Evolutionary conservation across 495 filamentous ascomycete species (phyloP).

Genomic region (Apiosordaria backusii): DNA sequence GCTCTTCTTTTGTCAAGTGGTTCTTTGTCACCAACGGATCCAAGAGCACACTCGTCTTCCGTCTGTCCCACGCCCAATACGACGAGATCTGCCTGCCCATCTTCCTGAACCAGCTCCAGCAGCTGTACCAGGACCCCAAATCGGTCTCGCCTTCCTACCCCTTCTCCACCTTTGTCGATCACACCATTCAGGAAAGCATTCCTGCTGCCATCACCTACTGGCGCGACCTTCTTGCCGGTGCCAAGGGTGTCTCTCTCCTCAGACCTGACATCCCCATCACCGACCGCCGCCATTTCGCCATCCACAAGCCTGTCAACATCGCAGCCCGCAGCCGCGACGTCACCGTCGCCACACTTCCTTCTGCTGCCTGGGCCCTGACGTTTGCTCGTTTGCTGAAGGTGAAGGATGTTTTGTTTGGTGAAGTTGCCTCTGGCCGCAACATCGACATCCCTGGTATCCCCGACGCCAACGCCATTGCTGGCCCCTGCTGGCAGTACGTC

Average conservation of each 20-base stretch:
- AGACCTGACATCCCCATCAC: constrained; percentile 28
- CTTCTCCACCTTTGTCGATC: constrained; percentile 57
- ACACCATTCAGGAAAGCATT: constrained; percentile 34
- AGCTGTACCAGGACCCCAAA: constrained; percentile 30
- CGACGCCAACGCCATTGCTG: constrained; percentile 45
- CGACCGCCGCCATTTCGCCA: constrained; percentile 31
- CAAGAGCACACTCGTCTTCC: constrained; percentile 58
- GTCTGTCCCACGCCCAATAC: constrained; percentile 72
- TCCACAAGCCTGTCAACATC: constrained; percentile 44
- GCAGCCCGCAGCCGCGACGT: constrained; percentile 44
- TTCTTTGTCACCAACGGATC: constrained; percentile 51
- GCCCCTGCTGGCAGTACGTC: constrained; percentile 44
- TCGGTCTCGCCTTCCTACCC: constrained; percentile 44
- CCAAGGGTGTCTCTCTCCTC: constrained; percentile 46
- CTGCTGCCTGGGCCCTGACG: constrained; percentile 59
- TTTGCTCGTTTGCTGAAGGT: constrained; percentile 49
- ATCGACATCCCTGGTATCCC: constrained; percentile 44
- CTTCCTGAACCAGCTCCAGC: constrained; percentile 49
- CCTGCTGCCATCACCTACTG: constrained; percentile 51
- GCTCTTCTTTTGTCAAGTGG: constrained; percentile 61
- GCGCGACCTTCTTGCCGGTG: constrained; percentile 51
- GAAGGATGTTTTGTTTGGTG: constrained; percentile 58
- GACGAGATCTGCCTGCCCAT: constrained; percentile 66
- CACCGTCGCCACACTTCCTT: constrained; percentile 56
- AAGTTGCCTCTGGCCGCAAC: constrained; percentile 58